A percentile compares a stretch with the other conserved stretches of the same genome.
Conservation (phyloP, 306 rosid genomes). For the Prunus mongolica region DNA sequence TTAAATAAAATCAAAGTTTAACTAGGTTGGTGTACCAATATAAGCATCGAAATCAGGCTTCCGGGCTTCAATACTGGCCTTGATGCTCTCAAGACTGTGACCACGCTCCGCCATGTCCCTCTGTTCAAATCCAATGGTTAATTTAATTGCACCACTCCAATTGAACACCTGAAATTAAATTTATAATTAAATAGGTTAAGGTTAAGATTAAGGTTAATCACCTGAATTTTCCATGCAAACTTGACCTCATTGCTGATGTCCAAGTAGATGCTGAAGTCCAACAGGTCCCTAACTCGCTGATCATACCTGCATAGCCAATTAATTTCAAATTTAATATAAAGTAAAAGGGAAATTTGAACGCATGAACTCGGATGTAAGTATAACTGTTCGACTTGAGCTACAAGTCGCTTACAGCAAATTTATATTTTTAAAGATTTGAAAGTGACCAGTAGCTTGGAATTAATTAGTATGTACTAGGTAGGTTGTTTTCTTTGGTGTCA, state of each 20-base stretch:
- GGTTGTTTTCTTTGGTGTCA: no score
- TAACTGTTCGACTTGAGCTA: no score
- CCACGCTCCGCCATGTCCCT: conserved; percentile 99
- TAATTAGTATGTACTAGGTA: no score
- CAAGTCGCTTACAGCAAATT: no score
- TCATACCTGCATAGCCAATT: conserved; percentile 54
- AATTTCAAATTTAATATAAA: no score
- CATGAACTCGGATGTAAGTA: no score
- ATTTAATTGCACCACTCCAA: background rate
- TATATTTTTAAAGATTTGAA: no score
- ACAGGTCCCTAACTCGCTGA: conserved; percentile 76
- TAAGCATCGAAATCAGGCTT: conserved; percentile 96
- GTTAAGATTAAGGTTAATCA: conserved; percentile 2
- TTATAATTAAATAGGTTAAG: background rate
- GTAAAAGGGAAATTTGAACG: no score
- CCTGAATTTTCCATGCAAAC: conserved; percentile 99
- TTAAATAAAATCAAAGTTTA: background rate
- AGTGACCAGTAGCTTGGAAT: no score
- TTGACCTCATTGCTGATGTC: conserved; percentile 99
- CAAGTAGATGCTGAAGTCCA: conserved; percentile 97
- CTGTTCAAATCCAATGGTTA: conserved; percentile 33
- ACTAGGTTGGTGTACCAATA: conserved; percentile 52
- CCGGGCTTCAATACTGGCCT: conserved; percentile 96
- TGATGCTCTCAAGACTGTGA: conserved; percentile 98
- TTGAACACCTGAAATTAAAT: background rate